These are phyloP conservation scores for Chenopodium formosanum DNA, from an alignment of 148 eudicot genomes.

Conservation along the genomic window DNA sequence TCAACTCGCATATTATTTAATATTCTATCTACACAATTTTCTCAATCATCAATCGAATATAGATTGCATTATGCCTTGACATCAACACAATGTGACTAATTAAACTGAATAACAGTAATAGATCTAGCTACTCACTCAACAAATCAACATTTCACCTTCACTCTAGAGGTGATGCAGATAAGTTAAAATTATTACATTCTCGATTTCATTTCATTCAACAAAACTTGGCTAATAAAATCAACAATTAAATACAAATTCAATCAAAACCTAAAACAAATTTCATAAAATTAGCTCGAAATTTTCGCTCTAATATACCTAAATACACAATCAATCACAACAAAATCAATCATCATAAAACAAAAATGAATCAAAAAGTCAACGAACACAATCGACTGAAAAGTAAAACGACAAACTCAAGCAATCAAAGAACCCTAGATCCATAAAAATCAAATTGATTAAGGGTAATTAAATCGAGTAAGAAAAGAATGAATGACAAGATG, in stretches of 20 bases:
- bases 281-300: background rate
- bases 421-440: background rate
- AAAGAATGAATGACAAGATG: background rate
- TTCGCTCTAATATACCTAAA: background rate
- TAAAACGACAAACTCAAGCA: slow-evolving; percentile 5
- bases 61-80: background rate
- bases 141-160: background rate
- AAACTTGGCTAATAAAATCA: background rate
- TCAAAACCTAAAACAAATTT: background rate
- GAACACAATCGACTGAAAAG: background rate
- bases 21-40: too few species aligned
- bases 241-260: background rate
- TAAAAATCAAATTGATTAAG: background rate
- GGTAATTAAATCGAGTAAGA: background rate
- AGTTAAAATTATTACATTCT: background rate
- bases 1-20: background rate
- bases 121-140: background rate
- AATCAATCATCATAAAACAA: background rate
- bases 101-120: too few species aligned
- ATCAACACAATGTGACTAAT: background rate
- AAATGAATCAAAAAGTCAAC: background rate
- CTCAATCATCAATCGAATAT: background rate
- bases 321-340: background rate
- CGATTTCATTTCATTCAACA: background rate
- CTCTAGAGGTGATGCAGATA: background rate